Conservation (phyloP, 208 protist genomes). For the Entamoeba invadens region DNA sequence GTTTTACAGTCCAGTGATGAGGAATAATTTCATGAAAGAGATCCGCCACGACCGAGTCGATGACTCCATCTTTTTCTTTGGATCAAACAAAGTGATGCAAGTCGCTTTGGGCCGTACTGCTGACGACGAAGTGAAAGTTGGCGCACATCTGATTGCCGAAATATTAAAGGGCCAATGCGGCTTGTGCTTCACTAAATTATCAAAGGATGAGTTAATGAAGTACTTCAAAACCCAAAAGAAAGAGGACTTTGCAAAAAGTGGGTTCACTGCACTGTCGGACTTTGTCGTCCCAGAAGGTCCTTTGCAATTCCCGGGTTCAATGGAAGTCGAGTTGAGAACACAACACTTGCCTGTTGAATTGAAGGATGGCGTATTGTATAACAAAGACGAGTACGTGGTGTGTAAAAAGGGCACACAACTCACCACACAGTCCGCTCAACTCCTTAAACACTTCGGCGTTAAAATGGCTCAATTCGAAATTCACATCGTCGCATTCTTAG, state of each 20-base stretch:
- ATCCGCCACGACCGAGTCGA: background rate
- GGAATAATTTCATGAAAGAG: background rate
- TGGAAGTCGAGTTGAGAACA: background rate
- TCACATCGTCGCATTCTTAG: background rate
- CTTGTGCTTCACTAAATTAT: background rate
- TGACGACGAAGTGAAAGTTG: background rate
- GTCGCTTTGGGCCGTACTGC: background rate
- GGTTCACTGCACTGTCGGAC: background rate
- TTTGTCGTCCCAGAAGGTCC: background rate
- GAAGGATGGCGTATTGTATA: background rate
- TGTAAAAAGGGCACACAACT: background rate
- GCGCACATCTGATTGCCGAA: background rate
- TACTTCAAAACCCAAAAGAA: background rate
- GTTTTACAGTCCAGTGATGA: background rate
- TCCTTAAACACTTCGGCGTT: background rate
- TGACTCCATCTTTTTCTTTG: slow-evolving; percentile 1
- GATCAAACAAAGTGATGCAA: slow-evolving; percentile 1
- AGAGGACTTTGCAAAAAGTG: background rate
- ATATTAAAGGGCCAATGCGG: background rate
- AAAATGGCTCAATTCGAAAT: background rate
- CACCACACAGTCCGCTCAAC: background rate
- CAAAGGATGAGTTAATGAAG: background rate
- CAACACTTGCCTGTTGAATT: background rate
- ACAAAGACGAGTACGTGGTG: background rate
- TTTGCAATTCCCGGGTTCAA: background rate